Percentiles rank a stretch among this genome's conserved stretches.
phyloP scores from a whole-genome alignment of 345 rosid genomes.

The Melaleuca quinquenervia region DNA sequence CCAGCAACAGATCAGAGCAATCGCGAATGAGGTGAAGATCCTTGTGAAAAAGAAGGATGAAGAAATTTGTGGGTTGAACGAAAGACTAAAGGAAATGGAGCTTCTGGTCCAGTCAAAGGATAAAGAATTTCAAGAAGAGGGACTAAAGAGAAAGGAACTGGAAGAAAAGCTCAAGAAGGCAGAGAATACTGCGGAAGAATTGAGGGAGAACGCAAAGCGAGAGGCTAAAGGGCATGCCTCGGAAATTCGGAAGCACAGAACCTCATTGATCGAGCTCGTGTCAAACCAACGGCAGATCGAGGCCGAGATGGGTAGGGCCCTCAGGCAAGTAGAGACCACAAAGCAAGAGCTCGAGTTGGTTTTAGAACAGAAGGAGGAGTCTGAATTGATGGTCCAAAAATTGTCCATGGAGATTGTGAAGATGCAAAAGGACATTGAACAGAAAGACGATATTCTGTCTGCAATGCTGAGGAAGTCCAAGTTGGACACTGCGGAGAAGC shows the following conservation, averaged over 20 bases:
- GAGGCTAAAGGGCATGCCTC: constrained; percentile 58
- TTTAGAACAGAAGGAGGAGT: constrained; percentile 49
- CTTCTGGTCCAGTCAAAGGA: constrained; percentile 40
- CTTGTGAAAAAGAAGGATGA: constrained; percentile 37
- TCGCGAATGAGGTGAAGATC: constrained; percentile 40
- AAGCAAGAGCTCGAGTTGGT: constrained; percentile 42
- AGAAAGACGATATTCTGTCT: constrained; percentile 70
- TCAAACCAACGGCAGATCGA: constrained; percentile 87
- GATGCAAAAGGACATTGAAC: constrained; percentile 60
- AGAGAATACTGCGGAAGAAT: constrained; percentile 36
- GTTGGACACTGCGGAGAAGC: constrained; percentile 58
- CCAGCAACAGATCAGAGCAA: constrained; percentile 46
- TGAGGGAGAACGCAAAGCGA: constrained; percentile 43
- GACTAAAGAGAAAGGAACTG: constrained; percentile 33
- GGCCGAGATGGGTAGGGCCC: constrained; percentile 72
- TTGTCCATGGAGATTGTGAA: constrained; percentile 52
- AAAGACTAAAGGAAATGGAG: constrained; percentile 50
- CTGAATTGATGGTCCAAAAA: constrained; percentile 31
- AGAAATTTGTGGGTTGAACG: constrained; percentile 31
- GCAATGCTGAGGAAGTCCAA: constrained; percentile 75
- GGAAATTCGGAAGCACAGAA: constrained; percentile 78
- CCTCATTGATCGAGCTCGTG: constrained; percentile 85
- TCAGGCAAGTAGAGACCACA: constrained; percentile 52
- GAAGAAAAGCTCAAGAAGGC: constrained; percentile 44
- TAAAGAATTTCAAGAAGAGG: constrained; percentile 38